Evolutionary conservation across 805 yeast genomes (phyloP).

Genomic region (Saccharomycopsis oosterbeekiorum): DNA sequence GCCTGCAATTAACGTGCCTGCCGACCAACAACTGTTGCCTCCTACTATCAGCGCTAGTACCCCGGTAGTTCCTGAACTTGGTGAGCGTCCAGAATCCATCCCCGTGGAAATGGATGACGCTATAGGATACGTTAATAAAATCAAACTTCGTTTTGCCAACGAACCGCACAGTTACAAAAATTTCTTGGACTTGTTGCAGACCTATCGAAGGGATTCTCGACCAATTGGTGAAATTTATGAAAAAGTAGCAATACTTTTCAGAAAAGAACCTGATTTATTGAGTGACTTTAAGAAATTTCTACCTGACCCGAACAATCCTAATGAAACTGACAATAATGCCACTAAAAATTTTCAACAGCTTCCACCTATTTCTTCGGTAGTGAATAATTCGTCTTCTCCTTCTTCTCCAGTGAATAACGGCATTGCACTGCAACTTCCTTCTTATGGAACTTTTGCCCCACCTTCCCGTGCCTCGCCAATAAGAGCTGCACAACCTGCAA

Average conservation of each 20-base stretch:
- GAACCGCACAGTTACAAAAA: conserved; percentile 95
- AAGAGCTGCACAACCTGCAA: not conserved
- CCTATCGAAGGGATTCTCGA: conserved; percentile 91
- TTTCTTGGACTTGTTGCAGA: conserved; percentile 88
- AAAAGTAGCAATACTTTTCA: conserved; percentile 81
- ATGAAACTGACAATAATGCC: not conserved
- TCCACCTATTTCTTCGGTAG: not conserved
- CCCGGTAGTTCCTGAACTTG: not conserved
- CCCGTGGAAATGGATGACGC: conserved; percentile 92
- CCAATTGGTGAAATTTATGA: conserved; percentile 93
- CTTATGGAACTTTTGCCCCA: conserved; percentile 18
- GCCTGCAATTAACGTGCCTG: not conserved
- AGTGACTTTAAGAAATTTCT: conserved; percentile 93
- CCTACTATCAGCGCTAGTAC: not conserved
- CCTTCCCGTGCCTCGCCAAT: conserved; percentile 24
- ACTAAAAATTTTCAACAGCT: not conserved
- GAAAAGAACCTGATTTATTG: conserved; percentile 86
- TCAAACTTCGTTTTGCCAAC: conserved; percentile 83
- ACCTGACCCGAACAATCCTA: conserved; percentile 48
- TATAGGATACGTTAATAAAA: conserved; percentile 89
- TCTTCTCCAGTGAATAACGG: conserved; percentile 24
- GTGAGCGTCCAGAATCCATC: not conserved
- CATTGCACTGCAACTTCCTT: conserved; percentile 24
- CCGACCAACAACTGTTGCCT: not conserved
- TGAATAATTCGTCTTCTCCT: conserved; percentile 44